Evolutionary conservation across 2,329 filamentous ascomycete genomes (phyloP).

Genomic region (Xylariaceae sp.): DNA sequence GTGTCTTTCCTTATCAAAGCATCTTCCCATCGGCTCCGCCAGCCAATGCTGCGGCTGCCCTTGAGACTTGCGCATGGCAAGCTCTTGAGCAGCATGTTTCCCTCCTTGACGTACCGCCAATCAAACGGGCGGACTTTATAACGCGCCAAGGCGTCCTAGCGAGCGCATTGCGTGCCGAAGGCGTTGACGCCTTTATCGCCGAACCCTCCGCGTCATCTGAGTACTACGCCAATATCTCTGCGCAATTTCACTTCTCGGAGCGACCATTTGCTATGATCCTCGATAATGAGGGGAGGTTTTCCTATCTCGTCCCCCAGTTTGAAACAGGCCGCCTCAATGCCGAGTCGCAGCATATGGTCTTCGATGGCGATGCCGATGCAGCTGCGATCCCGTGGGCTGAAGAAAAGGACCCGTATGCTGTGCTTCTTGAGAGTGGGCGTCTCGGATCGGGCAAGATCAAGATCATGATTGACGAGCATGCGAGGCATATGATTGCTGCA

Average conservation of each 20-base stretch:
- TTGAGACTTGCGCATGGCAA: conserved; percentile 27
- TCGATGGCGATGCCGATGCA: conserved; percentile 20
- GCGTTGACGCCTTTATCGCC: conserved; percentile 28
- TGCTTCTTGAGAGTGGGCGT: conserved; percentile 15
- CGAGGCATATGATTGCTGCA: conserved; percentile 28
- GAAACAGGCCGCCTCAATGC: conserved; percentile 27
- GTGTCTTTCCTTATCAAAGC: neutral
- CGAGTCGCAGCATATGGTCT: conserved; percentile 27
- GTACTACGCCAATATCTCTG: conserved; percentile 22
- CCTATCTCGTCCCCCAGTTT: conserved; percentile 29
- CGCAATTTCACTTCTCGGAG: conserved; percentile 26
- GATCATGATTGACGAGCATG: conserved; percentile 30
- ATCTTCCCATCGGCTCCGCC: neutral
- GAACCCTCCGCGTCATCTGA: conserved; percentile 20
- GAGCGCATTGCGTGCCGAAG: conserved; percentile 16
- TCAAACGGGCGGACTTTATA: conserved; percentile 25
- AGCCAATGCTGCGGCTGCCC: neutral
- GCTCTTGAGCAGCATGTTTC: conserved; percentile 19
- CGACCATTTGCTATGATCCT: conserved; percentile 28
- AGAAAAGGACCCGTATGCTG: conserved; percentile 25
- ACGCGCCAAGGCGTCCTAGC: conserved; percentile 24
- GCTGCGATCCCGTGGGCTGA: conserved; percentile 28
- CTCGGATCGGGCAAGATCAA: conserved; percentile 15
- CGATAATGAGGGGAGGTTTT: conserved; percentile 22
- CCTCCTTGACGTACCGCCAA: conserved; percentile 25